Evolutionary conservation across 2,329 filamentous ascomycete species (phyloP).

Genomic region (Talaromyces sp.): DNA sequence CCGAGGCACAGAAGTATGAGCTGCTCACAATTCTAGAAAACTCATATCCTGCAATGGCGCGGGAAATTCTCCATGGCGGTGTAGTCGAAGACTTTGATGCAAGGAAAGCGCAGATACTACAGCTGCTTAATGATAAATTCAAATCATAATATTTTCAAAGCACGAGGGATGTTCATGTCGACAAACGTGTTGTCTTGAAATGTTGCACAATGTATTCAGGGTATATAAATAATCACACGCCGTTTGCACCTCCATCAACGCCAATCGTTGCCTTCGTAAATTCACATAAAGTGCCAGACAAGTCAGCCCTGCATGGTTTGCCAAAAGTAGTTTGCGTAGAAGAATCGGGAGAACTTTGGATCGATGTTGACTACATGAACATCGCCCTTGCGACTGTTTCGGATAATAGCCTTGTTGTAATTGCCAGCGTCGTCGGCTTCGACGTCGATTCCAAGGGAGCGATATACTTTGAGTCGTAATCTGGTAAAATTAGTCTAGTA

Average conservation of each 20-base stretch:
- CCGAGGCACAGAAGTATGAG: conserved; percentile 21
- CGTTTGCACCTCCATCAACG: conserved; percentile 1
- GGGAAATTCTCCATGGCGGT: background rate
- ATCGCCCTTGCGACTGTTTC: conserved; percentile 82
- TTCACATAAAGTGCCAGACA: background rate
- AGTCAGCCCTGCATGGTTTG: conserved; percentile 63
- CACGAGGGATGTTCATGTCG: background rate
- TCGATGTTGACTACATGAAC: conserved; percentile 95
- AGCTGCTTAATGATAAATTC: conserved; percentile 10
- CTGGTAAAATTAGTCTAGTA: conserved; percentile 33
- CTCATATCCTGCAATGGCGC: conserved; percentile 26
- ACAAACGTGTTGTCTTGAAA: background rate
- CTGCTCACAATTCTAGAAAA: conserved; percentile 30
- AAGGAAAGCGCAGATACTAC: conserved; percentile 15
- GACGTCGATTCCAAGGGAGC: conserved; percentile 84
- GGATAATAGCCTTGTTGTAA: conserved; percentile 79
- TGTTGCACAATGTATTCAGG: conserved; percentile 1
- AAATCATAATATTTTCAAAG: background rate
- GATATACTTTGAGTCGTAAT: conserved; percentile 83
- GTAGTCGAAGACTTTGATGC: conserved; percentile 22
- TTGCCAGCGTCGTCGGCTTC: conserved; percentile 77
- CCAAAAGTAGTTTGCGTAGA: conserved; percentile 97
- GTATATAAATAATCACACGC: conserved; percentile 10
- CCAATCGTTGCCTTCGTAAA: conserved; percentile 9
- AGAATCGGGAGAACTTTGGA: conserved; percentile 83